These are phyloP conservation scores for Paracamarosporium sp. DNA, from an alignment of 2,329 filamentous ascomycete species.

Conservation along the genomic window DNA sequence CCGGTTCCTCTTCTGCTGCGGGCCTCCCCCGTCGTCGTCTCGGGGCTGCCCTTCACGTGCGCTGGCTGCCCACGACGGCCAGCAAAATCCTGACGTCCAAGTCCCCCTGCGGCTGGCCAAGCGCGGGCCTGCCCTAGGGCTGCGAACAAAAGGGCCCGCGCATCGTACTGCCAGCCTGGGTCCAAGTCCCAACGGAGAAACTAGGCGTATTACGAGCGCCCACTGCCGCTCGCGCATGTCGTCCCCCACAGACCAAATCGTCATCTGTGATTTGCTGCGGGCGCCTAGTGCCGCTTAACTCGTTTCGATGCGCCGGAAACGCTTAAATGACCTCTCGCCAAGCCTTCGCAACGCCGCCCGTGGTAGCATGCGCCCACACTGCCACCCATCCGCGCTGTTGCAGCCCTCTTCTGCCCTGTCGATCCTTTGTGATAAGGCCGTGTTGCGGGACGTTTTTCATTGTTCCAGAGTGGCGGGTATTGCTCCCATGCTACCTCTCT, in stretches of 20 bases:
- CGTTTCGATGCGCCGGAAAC: neutral
- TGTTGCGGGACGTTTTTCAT: neutral
- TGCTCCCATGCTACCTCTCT: neutral
- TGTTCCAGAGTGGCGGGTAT: neutral
- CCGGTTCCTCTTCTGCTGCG: slow-evolving; percentile 3
- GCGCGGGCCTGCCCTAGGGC: neutral
- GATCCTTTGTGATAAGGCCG: neutral
- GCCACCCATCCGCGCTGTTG: neutral
- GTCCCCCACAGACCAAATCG: neutral
- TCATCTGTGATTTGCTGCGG: neutral
- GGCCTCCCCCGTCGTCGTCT: neutral
- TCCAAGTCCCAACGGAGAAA: neutral
- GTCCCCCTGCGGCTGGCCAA: neutral
- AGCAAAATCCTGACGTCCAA: neutral
- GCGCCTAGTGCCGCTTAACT: neutral
- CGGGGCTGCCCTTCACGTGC: neutral
- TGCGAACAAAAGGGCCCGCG: neutral
- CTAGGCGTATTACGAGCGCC: neutral
- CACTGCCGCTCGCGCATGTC: slow-evolving; percentile 1
- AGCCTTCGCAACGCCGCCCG: neutral
- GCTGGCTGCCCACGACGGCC: neutral
- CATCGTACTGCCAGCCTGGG: neutral
- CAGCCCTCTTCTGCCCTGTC: neutral
- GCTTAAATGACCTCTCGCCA: slow-evolving; percentile 1
- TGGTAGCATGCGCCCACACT: neutral